Base-by-base conservation (phyloP, 768 basidiomycete genomes). In the Amanita pseudoporphyria region DNA sequence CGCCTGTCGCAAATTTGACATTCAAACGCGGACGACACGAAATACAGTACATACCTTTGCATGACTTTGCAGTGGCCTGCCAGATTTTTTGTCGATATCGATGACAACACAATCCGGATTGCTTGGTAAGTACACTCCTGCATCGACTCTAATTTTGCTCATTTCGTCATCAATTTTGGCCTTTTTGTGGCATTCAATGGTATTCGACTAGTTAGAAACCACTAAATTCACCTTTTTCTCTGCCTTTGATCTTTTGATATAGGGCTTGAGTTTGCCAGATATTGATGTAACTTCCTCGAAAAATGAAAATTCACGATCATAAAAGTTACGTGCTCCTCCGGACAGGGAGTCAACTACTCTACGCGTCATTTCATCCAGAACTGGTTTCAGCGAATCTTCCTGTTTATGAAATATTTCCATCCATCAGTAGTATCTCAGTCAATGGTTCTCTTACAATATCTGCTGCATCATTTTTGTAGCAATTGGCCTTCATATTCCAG, bases 401-500 rank as follows among this genome's bases (percentile, higher is more conserved):
- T 96, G 57, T 6, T 50, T 52, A 53, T 10, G 42, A 32, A 32
- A 52, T 28, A 53, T 36, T 32, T 51, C 32, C 9, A 49, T 19
- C 36, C 26, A 46, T 18, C 33, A 28, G 19, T 9, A 6, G 19
- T 42, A 4, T 9, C 18, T 26, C 9, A 24, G 42, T 10, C 14
- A 31, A 7, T 14, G 26, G 13, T 21, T 22, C 13, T 70, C 79
- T 45, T 58, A 88, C 91, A 52, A 87, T 72, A 63, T 94, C 93
- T 12, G 81, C 90, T 6, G 74, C 70, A 59, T 98, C 96, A 58
- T 93, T 95, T 58, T 87, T 90, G 64, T 82, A 96, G 54, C 88
- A 92, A 60, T 99, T 99, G 4, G 96, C 96, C 60, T 95, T 95
- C 96, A 98, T 98, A 64, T 98, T 99, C 96, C 96, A 99, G 54